Conservation (phyloP, 202 grass and related monocot genomes). For the Bolboschoenoplectus hybrid region DNA sequence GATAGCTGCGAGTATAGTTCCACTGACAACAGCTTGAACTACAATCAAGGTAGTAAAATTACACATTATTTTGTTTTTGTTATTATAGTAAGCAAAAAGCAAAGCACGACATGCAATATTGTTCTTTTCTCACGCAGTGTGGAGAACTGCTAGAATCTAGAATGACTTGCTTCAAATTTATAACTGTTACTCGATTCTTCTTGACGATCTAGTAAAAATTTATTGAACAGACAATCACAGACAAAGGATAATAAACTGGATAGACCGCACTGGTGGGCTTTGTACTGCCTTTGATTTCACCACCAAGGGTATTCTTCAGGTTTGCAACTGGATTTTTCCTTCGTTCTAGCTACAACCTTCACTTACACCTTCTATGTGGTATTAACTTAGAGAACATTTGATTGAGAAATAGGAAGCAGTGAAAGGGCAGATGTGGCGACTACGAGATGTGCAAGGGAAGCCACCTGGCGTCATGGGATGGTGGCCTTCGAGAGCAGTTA, state of each 20-base stretch:
- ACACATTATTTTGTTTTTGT: background rate
- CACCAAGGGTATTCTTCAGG: conserved; percentile 97
- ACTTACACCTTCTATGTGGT: conserved; percentile 18
- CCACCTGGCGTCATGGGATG: conserved; percentile 90
- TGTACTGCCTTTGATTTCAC: conserved; percentile 95
- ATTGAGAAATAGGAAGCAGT: conserved; percentile 75
- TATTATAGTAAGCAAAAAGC: background rate
- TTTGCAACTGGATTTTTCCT: conserved; percentile 40
- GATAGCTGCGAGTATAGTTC: conserved; percentile 77
- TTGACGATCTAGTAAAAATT: background rate
- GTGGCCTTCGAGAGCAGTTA: conserved; percentile 96
- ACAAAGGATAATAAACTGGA: conserved; percentile 88
- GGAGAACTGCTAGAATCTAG: background rate
- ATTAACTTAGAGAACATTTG: conserved; percentile 16
- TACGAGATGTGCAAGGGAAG: conserved; percentile 75
- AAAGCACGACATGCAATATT: background rate
- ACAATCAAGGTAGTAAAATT: conserved; percentile 75
- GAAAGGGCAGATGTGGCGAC: conserved; percentile 87
- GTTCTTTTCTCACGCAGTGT: background rate
- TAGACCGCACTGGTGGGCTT: conserved; percentile 70
- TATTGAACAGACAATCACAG: conserved; percentile 72
- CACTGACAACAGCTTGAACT: conserved; percentile 57
- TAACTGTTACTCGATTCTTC: background rate
- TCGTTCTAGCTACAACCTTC: conserved; percentile 19
- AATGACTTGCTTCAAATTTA: background rate